These are phyloP conservation scores for Pistacia integerrima DNA, from an alignment of 345 rosid genomes.

Conservation along the genomic window DNA sequence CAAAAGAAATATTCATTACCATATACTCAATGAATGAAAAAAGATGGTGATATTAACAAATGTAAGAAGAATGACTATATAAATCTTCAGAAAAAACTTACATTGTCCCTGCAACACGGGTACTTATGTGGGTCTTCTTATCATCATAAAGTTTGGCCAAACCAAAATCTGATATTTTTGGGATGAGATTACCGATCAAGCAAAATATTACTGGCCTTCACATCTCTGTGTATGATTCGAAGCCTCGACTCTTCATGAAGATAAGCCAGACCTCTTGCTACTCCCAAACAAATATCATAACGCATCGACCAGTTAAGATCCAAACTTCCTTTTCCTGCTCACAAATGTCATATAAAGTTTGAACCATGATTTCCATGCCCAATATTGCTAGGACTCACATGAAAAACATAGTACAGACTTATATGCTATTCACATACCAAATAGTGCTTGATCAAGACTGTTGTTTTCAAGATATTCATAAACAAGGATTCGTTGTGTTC, in stretches of 20 bases:
- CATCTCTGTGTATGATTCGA: constrained; percentile 58
- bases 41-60: too few species aligned
- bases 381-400: background rate
- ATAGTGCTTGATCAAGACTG: constrained; percentile 56
- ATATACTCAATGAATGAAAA: too few species aligned
- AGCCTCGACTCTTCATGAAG: constrained; percentile 61
- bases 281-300: constrained; percentile 48
- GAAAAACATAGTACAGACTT: background rate
- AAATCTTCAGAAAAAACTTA: constrained; percentile 24
- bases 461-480: constrained; percentile 54
- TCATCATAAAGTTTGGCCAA: constrained; percentile 66
- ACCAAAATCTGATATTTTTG: constrained; percentile 68
- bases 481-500: constrained; percentile 45
- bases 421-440: constrained; percentile 24
- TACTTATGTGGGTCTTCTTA: constrained; percentile 58
- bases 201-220: constrained; percentile 52
- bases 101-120: constrained; percentile 64
- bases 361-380: background rate
- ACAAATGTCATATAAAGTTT: constrained; percentile 5
- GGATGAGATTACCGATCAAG: constrained; percentile 48
- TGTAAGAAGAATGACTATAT: background rate
- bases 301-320: constrained; percentile 46
- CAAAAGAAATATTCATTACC: background rate
- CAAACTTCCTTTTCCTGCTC: constrained; percentile 41
- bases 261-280: constrained; percentile 56